Percentiles rank a stretch among this genome's conserved stretches.
These are phyloP conservation scores for Amanita subjunquillea DNA, from an alignment of 768 basidiomycete species.

Conservation along the genomic window DNA sequence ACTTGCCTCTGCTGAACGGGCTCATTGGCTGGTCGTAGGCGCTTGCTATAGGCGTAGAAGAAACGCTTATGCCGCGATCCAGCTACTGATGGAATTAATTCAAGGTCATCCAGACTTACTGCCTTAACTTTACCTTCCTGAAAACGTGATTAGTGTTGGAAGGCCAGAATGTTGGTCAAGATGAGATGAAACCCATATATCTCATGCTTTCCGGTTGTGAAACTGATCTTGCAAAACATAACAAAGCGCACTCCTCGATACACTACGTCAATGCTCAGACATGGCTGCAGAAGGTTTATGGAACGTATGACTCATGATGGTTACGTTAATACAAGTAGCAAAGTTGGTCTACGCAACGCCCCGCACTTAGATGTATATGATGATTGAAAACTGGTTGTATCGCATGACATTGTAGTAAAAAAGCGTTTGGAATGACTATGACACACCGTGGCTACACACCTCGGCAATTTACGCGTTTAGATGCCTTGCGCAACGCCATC, in stretches of 20 bases:
- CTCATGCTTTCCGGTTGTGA: slow-evolving; percentile 47
- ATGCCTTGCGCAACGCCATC: too few relatives aligned
- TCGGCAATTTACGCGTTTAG: too few relatives aligned
- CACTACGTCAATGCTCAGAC: slow-evolving; percentile 30
- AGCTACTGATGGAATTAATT: slow-evolving; percentile 34
- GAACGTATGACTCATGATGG: slow-evolving; percentile 9
- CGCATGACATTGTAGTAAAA: too few relatives aligned
- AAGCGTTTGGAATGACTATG: too few relatives aligned
- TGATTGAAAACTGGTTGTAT: too few relatives aligned
- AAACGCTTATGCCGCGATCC: slow-evolving; percentile 33
- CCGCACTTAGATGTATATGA: background rate
- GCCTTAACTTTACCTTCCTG: background rate
- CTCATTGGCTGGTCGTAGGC: slow-evolving; percentile 46
- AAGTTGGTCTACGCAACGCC: too few relatives aligned
- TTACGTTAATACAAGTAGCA: background rate
- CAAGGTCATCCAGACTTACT: slow-evolving; percentile 23
- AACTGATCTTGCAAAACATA: slow-evolving; percentile 30
- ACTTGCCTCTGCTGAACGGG: slow-evolving; percentile 32
- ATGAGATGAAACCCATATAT: slow-evolving; percentile 36
- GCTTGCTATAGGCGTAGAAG: slow-evolving; percentile 41
- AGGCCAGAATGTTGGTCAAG: slow-evolving; percentile 21
- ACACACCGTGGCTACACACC: too few relatives aligned
- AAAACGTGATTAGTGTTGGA: slow-evolving; percentile 27
- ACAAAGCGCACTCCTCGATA: slow-evolving; percentile 16
- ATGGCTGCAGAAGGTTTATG: slow-evolving; percentile 42